Percentiles rank a stretch among this genome's conserved stretches.
Conservation (phyloP, 805 yeast genomes). For the Wickerhamiella galacta region DNA sequence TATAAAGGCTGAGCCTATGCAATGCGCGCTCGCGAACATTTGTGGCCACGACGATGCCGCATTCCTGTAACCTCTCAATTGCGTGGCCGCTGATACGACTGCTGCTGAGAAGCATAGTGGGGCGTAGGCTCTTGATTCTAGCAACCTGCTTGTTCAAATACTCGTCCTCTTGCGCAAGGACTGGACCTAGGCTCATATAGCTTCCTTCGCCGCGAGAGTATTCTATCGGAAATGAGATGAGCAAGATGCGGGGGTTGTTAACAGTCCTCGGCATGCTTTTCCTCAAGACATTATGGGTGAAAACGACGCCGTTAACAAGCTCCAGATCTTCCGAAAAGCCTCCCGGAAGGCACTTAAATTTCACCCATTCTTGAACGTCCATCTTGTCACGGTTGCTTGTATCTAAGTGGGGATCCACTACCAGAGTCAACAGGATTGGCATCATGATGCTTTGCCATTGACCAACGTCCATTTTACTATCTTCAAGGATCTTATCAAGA, state of each 20-base stretch:
- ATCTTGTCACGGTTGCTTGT: slow-evolving; percentile 50
- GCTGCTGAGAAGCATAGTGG: slow-evolving; percentile 64
- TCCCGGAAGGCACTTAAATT: slow-evolving; percentile 71
- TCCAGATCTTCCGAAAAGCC: slow-evolving; percentile 44
- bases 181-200: slow-evolving; percentile 66
- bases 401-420: slow-evolving; percentile 44
- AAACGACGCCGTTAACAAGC: slow-evolving; percentile 61
- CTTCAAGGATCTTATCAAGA: slow-evolving; percentile 19
- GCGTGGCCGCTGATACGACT: slow-evolving; percentile 76
- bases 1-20: slow-evolving; percentile 57
- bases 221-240: slow-evolving; percentile 80
- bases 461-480: slow-evolving; percentile 24
- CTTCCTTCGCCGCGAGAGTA: slow-evolving; percentile 62
- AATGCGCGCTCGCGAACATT: slow-evolving; percentile 70
- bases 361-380: slow-evolving; percentile 78
- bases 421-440: slow-evolving; percentile 33
- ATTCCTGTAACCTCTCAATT: slow-evolving; percentile 46
- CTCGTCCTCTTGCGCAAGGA: slow-evolving; percentile 75
- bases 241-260: slow-evolving; percentile 53
- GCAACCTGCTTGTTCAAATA: slow-evolving; percentile 67
- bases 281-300: slow-evolving; percentile 68
- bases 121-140: slow-evolving; percentile 56
- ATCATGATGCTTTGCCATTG: slow-evolving; percentile 46
- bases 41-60: slow-evolving; percentile 66
- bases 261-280: slow-evolving; percentile 58